A percentile compares a stretch with the other conserved stretches of the same genome.
These are phyloP conservation scores for Salvia sclarea DNA, from an alignment of 305 asterid genomes.

Conservation along the genomic window DNA sequence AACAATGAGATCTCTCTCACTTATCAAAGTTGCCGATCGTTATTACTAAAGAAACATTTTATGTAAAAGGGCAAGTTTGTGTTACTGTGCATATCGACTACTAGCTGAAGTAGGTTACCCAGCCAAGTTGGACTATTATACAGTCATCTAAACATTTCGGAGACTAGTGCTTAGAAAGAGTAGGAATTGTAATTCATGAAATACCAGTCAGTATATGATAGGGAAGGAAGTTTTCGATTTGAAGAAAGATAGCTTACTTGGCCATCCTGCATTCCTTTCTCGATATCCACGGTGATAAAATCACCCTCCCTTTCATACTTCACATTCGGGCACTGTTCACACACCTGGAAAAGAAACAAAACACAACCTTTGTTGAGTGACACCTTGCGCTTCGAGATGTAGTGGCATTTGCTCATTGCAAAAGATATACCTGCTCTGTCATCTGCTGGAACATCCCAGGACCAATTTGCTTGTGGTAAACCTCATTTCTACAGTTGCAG, in stretches of 20 bases:
- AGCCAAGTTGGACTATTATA: neutral
- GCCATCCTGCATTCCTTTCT: constrained; percentile 98
- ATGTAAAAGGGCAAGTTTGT: neutral
- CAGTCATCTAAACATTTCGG: constrained; percentile 7
- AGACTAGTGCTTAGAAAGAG: neutral
- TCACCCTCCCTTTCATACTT: constrained; percentile 94
- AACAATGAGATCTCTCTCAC: neutral
- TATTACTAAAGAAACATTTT: neutral
- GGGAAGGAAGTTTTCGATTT: neutral
- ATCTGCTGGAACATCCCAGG: constrained; percentile 99
- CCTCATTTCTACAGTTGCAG: constrained; percentile 97
- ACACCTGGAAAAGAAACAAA: constrained; percentile 58
- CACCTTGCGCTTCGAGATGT: constrained; percentile 2
- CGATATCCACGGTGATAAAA: constrained; percentile 89
- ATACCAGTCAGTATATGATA: neutral
- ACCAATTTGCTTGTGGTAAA: constrained; percentile 97
- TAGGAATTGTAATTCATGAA: neutral
- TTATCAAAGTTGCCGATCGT: neutral
- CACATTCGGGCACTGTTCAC: constrained; percentile 94
- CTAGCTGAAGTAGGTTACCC: neutral
- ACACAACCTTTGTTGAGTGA: neutral
- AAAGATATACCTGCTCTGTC: constrained; percentile 83
- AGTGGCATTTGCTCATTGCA: constrained; percentile 12
- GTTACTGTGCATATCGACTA: neutral
- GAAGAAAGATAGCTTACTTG: constrained; percentile 53